phyloP scores from a whole-genome alignment of 2,329 filamentous ascomycete genomes.

The Arthroderma uncinatum region DNA sequence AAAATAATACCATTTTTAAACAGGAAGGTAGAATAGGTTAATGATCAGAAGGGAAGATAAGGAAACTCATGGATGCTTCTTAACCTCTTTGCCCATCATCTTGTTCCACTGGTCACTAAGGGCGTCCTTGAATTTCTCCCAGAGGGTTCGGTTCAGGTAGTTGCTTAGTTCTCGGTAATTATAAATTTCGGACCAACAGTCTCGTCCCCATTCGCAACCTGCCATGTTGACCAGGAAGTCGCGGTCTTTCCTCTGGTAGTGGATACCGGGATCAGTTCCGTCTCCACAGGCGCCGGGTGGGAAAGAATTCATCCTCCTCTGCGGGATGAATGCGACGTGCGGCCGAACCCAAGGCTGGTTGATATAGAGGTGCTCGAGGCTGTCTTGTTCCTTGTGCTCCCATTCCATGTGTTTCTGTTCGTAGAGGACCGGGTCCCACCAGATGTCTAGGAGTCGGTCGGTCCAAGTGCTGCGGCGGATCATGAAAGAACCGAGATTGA shows the following conservation, averaged over 20 bases:
- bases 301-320: constrained; percentile 90
- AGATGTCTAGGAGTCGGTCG: constrained; percentile 81
- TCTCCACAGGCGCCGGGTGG: constrained; percentile 72
- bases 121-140: constrained; percentile 50
- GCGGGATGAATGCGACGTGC: constrained; percentile 77
- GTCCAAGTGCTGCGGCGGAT: constrained; percentile 76
- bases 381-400: constrained; percentile 98
- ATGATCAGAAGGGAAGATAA: not conserved
- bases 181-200: constrained; percentile 98
- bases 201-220: constrained; percentile 88
- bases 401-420: constrained; percentile 98
- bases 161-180: constrained; percentile 86
- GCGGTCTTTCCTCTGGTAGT: constrained; percentile 73
- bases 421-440: constrained; percentile 97
- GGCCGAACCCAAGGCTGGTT: constrained; percentile 87
- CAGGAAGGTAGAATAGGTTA: not conserved
- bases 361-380: constrained; percentile 80
- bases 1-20: not conserved
- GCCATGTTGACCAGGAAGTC: constrained; percentile 99
- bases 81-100: constrained; percentile 16
- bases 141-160: constrained; percentile 69
- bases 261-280: constrained; percentile 54
- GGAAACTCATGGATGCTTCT: constrained; percentile 7
- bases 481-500: constrained; percentile 96
- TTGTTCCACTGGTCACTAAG: constrained; percentile 18